These are phyloP conservation scores for Penicillium desertorum DNA, from an alignment of 495 filamentous ascomycete species.

Conservation along the genomic window DNA sequence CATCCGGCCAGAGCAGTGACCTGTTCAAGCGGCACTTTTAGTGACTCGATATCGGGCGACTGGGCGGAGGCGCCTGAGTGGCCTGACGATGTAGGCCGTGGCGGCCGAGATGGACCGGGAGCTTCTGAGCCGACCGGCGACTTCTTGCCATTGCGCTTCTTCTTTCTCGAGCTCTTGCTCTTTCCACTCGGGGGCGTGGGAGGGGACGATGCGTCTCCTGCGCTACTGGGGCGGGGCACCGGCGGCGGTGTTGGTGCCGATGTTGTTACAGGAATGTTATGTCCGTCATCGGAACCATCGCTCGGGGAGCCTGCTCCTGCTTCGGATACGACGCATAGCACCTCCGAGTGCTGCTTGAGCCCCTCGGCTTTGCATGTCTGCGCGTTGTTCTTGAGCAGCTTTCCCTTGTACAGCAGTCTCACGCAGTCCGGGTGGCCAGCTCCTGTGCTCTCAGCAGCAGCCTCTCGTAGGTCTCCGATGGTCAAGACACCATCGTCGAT, in stretches of 20 bases:
- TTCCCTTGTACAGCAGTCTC: conserved; percentile 81
- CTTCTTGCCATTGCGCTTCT: conserved; percentile 45
- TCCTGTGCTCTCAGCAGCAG: conserved; percentile 62
- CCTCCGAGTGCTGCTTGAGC: conserved; percentile 75
- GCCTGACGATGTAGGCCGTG: conserved; percentile 27
- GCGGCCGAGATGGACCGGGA: conserved; percentile 17
- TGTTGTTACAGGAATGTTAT: background rate
- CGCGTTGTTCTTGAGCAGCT: conserved; percentile 64
- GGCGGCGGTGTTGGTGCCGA: conserved; percentile 6
- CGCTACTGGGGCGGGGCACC: conserved; percentile 12
- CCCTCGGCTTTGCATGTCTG: conserved; percentile 69
- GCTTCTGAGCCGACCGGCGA: conserved; percentile 16
- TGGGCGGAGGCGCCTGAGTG: conserved; percentile 28
- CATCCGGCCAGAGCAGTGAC: conserved; percentile 66
- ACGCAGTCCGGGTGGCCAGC: conserved; percentile 60
- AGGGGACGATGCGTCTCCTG: conserved; percentile 33
- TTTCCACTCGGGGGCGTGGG: conserved; percentile 23
- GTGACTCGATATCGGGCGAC: conserved; percentile 38
- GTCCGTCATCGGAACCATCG: conserved; percentile 42
- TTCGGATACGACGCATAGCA: conserved; percentile 62
- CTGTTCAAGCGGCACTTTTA: conserved; percentile 60
- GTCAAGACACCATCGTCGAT: conserved; percentile 75
- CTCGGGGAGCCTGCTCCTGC: conserved; percentile 53
- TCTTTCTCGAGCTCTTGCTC: conserved; percentile 45
- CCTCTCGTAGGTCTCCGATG: conserved; percentile 64